Evolutionary conservation across 1,139 yeast genomes (phyloP).

Genomic region (Kodamaea derodonti): DNA sequence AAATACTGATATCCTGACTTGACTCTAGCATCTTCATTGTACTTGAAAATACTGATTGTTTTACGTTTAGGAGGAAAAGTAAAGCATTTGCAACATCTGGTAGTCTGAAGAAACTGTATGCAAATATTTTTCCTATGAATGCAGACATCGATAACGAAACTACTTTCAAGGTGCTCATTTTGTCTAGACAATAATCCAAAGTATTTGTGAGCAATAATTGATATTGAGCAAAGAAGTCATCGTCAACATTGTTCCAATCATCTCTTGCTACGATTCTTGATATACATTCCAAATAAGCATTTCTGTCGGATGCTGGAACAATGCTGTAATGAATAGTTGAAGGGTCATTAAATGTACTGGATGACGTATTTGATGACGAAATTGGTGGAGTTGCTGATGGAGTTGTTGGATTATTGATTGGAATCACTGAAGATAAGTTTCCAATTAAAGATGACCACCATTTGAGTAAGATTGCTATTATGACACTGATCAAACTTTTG

Average conservation of each 20-base stretch:
- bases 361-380: constrained; percentile 3
- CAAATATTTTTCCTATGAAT: constrained; percentile 77
- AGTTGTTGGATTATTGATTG: neutral
- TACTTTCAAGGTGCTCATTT: constrained; percentile 49
- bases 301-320: constrained; percentile 46
- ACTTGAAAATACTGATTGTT: constrained; percentile 30
- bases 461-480: constrained; percentile 40
- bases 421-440: constrained; percentile 12
- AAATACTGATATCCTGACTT: constrained; percentile 6
- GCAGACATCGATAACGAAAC: constrained; percentile 62
- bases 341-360: constrained; percentile 2
- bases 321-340: constrained; percentile 6
- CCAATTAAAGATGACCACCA: constrained; percentile 68
- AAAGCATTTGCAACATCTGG: constrained; percentile 63
- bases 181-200: constrained; percentile 50
- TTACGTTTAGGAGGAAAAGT: constrained; percentile 58
- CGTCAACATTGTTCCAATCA: constrained; percentile 52
- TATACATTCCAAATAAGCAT: constrained; percentile 71
- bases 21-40: constrained; percentile 2
- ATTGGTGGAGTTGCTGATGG: constrained; percentile 1
- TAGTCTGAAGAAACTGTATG: constrained; percentile 57
- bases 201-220: constrained; percentile 46
- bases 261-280: constrained; percentile 59
- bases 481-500: constrained; percentile 33
- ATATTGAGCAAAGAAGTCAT: constrained; percentile 23